These are phyloP conservation scores for Fomitopsis pinicola DNA, from an alignment of 1,284 basidiomycete genomes.

Conservation along the genomic window DNA sequence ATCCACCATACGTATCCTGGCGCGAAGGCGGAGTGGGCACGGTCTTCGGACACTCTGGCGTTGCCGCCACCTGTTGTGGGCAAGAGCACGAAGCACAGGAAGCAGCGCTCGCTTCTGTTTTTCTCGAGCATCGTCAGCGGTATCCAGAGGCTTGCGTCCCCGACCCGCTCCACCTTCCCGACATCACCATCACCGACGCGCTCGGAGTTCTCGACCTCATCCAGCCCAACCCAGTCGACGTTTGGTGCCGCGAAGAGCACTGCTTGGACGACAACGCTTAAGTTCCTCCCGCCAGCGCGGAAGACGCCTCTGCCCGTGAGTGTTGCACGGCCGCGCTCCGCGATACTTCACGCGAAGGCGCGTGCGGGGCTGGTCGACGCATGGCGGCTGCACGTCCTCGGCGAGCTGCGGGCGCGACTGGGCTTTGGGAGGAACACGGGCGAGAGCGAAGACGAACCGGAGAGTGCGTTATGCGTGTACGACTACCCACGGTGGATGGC, in stretches of 20 bases:
- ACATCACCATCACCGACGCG: slow-evolving; percentile 7
- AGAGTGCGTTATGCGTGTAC: not conserved
- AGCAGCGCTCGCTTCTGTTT: slow-evolving; percentile 54
- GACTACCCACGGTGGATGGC: slow-evolving; percentile 52
- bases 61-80: slow-evolving; percentile 9
- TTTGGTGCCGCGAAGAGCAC: slow-evolving; percentile 1
- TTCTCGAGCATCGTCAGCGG: slow-evolving; percentile 61
- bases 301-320: slow-evolving; percentile 20
- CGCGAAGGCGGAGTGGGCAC: slow-evolving; percentile 2
- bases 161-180: slow-evolving; percentile 4
- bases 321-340: slow-evolving; percentile 9
- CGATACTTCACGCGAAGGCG: slow-evolving; percentile 58
- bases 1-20: not conserved
- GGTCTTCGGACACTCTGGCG: not conserved
- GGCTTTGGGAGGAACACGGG: slow-evolving; percentile 11
- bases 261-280: slow-evolving; percentile 7
- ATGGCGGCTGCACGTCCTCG: slow-evolving; percentile 64
- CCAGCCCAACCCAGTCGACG: not conserved
- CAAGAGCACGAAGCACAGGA: slow-evolving; percentile 42
- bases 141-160: slow-evolving; percentile 23
- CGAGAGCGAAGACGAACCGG: not conserved
- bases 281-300: slow-evolving; percentile 11
- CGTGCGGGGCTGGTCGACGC: slow-evolving; percentile 74
- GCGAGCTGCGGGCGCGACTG: slow-evolving; percentile 31
- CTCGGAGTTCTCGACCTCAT: not conserved